Evolutionary conservation across 176 grass and related monocot species (phyloP).

Genomic region (Zoysia pacifica): DNA sequence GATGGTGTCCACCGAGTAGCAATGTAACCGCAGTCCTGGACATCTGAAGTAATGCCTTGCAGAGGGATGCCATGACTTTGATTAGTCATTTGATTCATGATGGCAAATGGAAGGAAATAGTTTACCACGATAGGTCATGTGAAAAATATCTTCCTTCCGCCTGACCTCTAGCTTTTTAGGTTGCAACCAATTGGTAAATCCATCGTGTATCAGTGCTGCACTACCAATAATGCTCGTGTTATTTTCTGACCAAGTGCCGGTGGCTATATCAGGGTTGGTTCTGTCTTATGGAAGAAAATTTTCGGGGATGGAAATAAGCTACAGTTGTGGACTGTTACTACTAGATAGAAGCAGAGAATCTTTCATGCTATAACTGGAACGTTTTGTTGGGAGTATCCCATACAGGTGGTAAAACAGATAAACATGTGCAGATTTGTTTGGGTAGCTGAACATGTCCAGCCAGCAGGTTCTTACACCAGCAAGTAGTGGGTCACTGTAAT

Average conservation of each 20-base stretch:
- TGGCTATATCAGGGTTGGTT: background rate
- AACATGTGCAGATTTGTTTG: background rate
- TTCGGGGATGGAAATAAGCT: background rate
- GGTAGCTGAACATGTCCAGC: background rate
- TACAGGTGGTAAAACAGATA: background rate
- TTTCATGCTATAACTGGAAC: background rate
- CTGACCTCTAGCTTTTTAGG: background rate
- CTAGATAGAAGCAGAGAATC: background rate
- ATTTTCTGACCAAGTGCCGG: too few relatives aligned
- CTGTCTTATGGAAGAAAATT: background rate
- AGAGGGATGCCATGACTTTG: background rate
- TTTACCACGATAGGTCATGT: background rate
- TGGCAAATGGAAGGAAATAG: constrained; percentile 4
- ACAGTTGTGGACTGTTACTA: background rate
- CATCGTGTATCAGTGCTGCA: background rate
- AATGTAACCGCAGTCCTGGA: background rate
- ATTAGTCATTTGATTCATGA: background rate
- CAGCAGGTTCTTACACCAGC: background rate
- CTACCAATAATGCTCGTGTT: background rate
- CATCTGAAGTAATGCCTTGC: background rate
- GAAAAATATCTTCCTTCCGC: background rate
- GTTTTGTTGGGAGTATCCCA: background rate
- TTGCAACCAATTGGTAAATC: background rate
- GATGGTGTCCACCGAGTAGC: background rate
- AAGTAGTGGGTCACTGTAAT: background rate